Base-by-base conservation (phyloP, 106 monocot species). In the Amphibolis antarctica region DNA sequence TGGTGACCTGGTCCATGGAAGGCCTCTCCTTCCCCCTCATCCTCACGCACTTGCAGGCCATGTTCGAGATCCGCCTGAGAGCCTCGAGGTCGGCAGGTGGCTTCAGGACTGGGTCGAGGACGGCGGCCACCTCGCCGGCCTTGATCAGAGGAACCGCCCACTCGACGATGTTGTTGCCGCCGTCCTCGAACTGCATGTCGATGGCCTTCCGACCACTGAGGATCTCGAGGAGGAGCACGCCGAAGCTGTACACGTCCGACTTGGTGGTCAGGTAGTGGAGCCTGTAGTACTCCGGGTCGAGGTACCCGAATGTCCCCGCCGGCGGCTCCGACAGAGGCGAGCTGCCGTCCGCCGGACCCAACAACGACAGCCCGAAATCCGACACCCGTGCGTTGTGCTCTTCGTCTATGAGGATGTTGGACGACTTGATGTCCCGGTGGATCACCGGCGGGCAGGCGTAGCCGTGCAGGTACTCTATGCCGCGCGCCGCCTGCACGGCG, bases 371-470 rank as follows among this genome's bases (percentile, higher is more conserved):
- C 7, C 98, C 98, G n/a, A 99, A 99, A 62, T 99, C 98, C 0
- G 98, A 68, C 20, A 99, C 98, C 0, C 98, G 70, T 0, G 98
- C 98, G 67, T 99, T 99, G 74, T 92, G 87, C 49, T 99, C 98
- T 70, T 91, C 98, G 9, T 99, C 91, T 20, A 99, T 99, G 1
- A 99, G 70, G 46, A 99, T 99, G 78, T 99, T 99, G 9, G 98
- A 99, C 0, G 98, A 99, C 68, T 99, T 99, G 74, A 99, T 99
- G 65, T 99, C 98, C 20, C 98, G 42, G 66, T 99, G 98, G 59
- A 99, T 99, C 1, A 99, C 91, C 4, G 98, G 98, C 0, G 98
- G 98, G 77, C 98, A 99, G 56, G 98, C 98, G 24, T 99, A 99
- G 18, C 98, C 98, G 19, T 99, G 98, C 78, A 99, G 46, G 75